Conservation (phyloP, 176 grass and related monocot genomes). For the Musa schizocarpa region DNA sequence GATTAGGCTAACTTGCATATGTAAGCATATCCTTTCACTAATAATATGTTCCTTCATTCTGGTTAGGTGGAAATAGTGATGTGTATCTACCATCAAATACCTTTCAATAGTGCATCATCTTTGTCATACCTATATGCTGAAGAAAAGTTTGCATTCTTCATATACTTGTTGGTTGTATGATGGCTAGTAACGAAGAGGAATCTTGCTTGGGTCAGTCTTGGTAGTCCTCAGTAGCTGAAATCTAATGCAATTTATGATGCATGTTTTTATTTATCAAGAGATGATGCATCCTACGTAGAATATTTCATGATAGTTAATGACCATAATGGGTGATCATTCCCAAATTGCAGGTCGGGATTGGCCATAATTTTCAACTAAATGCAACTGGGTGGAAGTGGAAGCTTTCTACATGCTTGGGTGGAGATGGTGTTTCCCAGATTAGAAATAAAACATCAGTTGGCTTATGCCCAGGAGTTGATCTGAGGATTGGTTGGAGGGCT, state of each 20-base stretch:
- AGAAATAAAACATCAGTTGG: constrained; percentile 82
- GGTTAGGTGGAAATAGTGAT: not conserved
- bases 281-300: not conserved
- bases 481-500: constrained; percentile 88
- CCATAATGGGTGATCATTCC: not conserved
- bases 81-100: not conserved
- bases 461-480: constrained; percentile 84
- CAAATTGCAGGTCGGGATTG: constrained; percentile 59
- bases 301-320: not conserved
- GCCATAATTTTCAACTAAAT: constrained; percentile 72
- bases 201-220: no score
- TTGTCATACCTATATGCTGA: not conserved
- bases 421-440: constrained; percentile 82
- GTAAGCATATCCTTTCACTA: no score
- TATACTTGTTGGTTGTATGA: not conserved
- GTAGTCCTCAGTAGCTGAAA: no score
- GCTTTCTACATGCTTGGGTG: constrained; percentile 75
- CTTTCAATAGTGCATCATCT: not conserved
- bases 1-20: no score
- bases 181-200: no score
- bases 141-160: not conserved
- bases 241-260: no score
- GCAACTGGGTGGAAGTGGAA: constrained; percentile 96
- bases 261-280: not conserved
- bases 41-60: not conserved